phyloP scores from a whole-genome alignment of 2,329 filamentous ascomycete genomes.

The Alternaria sp. region DNA sequence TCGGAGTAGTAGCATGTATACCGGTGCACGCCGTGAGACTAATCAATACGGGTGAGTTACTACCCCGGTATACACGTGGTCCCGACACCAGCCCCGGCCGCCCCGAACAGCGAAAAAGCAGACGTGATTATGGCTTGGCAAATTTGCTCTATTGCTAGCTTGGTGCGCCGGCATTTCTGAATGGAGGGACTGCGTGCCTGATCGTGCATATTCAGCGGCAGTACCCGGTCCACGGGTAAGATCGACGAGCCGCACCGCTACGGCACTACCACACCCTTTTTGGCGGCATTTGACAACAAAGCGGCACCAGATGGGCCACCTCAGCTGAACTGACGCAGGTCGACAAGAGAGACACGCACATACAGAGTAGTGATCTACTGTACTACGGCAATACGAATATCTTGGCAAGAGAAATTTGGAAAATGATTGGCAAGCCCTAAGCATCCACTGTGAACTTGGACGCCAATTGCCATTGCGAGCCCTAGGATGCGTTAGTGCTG shows the following conservation, averaged over 20 bases:
- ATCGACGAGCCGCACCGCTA: constrained; percentile 1
- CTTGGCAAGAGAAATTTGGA: background rate
- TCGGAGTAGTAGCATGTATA: background rate
- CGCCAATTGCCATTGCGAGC: background rate
- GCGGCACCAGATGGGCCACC: background rate
- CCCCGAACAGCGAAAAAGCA: background rate
- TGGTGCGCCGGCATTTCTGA: background rate
- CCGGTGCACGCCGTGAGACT: background rate
- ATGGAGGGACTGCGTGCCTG: background rate
- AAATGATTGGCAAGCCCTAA: background rate
- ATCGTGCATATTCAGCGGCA: background rate
- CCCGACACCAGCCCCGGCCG: background rate
- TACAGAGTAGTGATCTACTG: background rate
- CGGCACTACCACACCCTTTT: background rate
- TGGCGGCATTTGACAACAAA: background rate
- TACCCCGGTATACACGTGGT: background rate
- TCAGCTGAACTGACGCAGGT: background rate
- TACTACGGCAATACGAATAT: background rate
- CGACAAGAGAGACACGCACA: background rate
- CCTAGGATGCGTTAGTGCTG: background rate
- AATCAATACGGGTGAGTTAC: background rate
- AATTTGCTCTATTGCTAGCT: background rate
- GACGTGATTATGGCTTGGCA: background rate
- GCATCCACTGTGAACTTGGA: background rate
- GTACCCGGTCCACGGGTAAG: background rate